Evolutionary conservation across 1,139 yeast genomes (phyloP).

Genomic region (Saccharomyces hybrid): DNA sequence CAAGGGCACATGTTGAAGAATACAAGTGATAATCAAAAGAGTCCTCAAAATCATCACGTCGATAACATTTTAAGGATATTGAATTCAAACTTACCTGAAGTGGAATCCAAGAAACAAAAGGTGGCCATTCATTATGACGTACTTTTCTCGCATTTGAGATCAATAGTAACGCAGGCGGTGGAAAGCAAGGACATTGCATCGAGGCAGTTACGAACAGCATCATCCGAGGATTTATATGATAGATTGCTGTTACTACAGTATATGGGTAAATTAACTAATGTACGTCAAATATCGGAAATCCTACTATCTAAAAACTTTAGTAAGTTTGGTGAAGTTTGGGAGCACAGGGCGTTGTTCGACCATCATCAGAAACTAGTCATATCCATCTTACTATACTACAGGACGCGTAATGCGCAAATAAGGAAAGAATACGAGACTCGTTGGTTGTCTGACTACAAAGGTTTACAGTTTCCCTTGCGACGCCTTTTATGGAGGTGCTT

Average conservation of each 20-base stretch:
- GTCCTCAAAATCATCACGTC: conserved; percentile 9
- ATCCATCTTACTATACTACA: conserved; percentile 22
- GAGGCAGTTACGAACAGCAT: neutral
- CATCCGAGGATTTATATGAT: conserved; percentile 16
- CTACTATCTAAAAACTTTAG: conserved; percentile 15
- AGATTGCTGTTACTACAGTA: conserved; percentile 20
- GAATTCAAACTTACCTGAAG: conserved; percentile 26
- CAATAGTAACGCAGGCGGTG: conserved; percentile 18
- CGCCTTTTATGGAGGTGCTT: conserved; percentile 25
- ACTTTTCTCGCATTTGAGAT: conserved; percentile 22
- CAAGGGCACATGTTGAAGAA: conserved; percentile 10
- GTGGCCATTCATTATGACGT: conserved; percentile 27
- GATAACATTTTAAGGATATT: conserved; percentile 23
- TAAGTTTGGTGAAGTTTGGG: conserved; percentile 15
- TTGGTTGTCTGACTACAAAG: conserved; percentile 19
- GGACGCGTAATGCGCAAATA: conserved; percentile 13
- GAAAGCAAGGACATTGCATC: conserved; percentile 2
- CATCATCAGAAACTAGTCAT: conserved; percentile 14
- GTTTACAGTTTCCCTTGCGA: conserved; percentile 19
- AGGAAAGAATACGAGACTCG: conserved; percentile 8
- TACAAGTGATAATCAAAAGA: conserved; percentile 6
- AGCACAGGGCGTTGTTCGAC: conserved; percentile 16
- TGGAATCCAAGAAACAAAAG: conserved; percentile 15
- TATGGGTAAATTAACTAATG: conserved; percentile 10
- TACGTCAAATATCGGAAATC: conserved; percentile 13